Evolutionary conservation across 1,284 basidiomycete genomes (phyloP).

Genomic region (Mrakiaceae sp.): DNA sequence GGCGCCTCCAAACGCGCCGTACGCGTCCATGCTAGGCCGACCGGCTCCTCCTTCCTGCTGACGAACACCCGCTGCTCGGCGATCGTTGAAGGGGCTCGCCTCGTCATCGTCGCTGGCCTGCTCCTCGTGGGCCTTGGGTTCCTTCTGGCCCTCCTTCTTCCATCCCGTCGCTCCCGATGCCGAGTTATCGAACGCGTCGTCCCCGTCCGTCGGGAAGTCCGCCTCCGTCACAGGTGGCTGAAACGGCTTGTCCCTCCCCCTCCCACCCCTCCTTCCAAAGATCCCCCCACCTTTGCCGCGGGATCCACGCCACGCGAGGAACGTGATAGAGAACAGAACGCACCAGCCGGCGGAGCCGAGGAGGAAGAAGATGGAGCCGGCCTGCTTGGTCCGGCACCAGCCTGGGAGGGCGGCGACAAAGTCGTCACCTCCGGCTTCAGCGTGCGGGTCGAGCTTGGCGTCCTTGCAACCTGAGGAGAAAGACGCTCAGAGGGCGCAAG

Average conservation of each 20-base stretch:
- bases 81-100: slow-evolving; percentile 5
- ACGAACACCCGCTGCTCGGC: not conserved
- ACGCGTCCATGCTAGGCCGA: slow-evolving; percentile 13
- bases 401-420: slow-evolving; percentile 57
- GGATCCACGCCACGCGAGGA: slow-evolving; percentile 61
- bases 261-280: not conserved
- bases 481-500: not conserved
- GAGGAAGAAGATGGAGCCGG: slow-evolving; percentile 77
- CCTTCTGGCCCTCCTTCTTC: not conserved
- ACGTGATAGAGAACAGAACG: slow-evolving; percentile 48
- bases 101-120: not conserved
- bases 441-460: slow-evolving; percentile 56
- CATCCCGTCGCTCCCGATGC: not conserved
- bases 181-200: not conserved
- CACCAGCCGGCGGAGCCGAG: slow-evolving; percentile 57
- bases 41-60: not conserved
- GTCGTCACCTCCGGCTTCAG: slow-evolving; percentile 48
- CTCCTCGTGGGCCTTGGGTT: not conserved
- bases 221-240: slow-evolving; percentile 1
- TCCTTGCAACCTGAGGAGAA: slow-evolving; percentile 59
- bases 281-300: slow-evolving; percentile 30
- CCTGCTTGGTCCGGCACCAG: slow-evolving; percentile 84
- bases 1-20: slow-evolving; percentile 12
- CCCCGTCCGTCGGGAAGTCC: not conserved
- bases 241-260: slow-evolving; percentile 5